These are phyloP conservation scores for Zygosaccharomyces pseudorouxii DNA, from an alignment of 805 yeast species.

Conservation along the genomic window DNA sequence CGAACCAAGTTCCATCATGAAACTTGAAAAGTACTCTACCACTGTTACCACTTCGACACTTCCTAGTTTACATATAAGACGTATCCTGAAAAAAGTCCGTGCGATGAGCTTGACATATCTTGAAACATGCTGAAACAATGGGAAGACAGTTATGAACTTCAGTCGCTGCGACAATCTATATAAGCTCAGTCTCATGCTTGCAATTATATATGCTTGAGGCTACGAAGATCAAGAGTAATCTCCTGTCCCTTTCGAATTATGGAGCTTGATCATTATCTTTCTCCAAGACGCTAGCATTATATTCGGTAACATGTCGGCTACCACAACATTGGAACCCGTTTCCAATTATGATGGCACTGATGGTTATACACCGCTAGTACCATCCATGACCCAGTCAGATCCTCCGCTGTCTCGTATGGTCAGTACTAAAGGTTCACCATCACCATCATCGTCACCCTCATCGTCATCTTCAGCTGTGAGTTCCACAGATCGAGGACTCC, in stretches of 20 bases:
- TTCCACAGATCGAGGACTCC: slow-evolving; percentile 1
- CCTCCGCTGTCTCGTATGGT: not conserved
- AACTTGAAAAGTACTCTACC: not conserved
- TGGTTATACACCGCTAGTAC: slow-evolving; percentile 3
- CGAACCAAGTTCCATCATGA: not conserved
- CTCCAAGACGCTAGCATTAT: not conserved
- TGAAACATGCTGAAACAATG: slow-evolving; percentile 3
- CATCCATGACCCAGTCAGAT: not conserved
- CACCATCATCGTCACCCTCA: not conserved
- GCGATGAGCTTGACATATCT: not conserved
- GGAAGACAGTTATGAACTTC: not conserved
- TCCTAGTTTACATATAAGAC: not conserved
- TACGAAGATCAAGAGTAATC: not conserved
- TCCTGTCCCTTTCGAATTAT: not conserved
- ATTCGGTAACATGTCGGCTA: not conserved
- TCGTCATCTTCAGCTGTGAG: not conserved
- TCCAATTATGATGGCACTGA: slow-evolving; percentile 2
- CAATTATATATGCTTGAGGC: not conserved
- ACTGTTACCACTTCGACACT: not conserved
- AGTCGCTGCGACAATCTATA: not conserved
- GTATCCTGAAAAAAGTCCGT: not conserved
- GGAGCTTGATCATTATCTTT: not conserved
- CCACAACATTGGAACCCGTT: slow-evolving; percentile 3
- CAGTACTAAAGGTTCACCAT: not conserved
- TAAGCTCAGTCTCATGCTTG: not conserved